Base-by-base conservation (phyloP, 148 eudicot species). In the Chenopodium suecicum region DNA sequence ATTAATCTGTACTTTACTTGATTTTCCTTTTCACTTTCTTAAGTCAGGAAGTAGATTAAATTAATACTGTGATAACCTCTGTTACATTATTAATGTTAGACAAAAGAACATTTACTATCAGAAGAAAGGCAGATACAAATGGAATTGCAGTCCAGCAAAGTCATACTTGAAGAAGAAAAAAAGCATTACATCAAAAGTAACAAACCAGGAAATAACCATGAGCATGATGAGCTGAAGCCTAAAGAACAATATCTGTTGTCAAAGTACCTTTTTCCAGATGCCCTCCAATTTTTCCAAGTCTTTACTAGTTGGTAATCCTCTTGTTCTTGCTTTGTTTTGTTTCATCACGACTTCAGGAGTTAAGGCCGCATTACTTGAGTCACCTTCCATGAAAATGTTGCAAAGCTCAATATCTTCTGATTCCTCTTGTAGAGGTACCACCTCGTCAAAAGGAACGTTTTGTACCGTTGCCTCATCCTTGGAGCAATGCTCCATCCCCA, bases 181-280 rank as follows among this genome's bases (percentile, higher is more conserved):
- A 56, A 13, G 20, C 60, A 56, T 56, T 16, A 56, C 60, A 56
- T 56, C 60, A 56, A 56, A 56, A 56, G 20, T 4, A 56, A 56
- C 60, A 56, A 56, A 4, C 60, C 60, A 56, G 60, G 17, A 12
- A 2, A 13, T 56, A 16, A 56, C 17, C 60, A 52, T 0, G 56
- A 14, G 56, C 56, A 52, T 52, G 56, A 52, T 41, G 44, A 6
- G 44, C 8, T 41, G 44, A 41, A 41, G 44, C 44, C 8, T 4
- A 41, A 41, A 41, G 44, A 41, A 41, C 44, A 41, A 41, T 41
- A 41, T 41, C 1, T 41, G 44, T 41, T 48, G 52, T 12, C 52
- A 48, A 52, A 73, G 78, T 88, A 96, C 99, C 99, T 91, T 91
- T 87, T 91, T 96, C 99, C 99, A 96, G 65, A 93, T 89, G 81